Conservation (phyloP, 345 rosid genomes). For the Gossypium anomalum region DNA sequence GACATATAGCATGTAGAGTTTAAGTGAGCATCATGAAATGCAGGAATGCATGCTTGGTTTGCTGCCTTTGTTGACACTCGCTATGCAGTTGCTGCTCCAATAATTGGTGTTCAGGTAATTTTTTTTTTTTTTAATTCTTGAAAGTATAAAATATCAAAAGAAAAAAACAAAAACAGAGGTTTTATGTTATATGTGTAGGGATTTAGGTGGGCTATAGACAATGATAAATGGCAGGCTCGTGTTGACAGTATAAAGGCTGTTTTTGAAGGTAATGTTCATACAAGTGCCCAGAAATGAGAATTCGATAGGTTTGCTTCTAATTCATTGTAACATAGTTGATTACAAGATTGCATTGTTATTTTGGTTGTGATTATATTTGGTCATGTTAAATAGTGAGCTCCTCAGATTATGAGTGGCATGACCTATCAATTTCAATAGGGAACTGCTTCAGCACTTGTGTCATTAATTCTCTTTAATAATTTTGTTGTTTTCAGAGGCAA, state of each 20-base stretch:
- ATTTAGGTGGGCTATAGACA: constrained; percentile 82
- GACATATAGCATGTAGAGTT: not conserved
- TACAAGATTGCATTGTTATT: not conserved
- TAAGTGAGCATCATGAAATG: constrained; percentile 16
- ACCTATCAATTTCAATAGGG: not conserved
- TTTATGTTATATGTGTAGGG: constrained; percentile 43
- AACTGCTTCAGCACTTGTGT: not conserved
- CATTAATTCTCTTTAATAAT: constrained; percentile 9
- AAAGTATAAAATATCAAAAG: not conserved
- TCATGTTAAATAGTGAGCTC: not conserved
- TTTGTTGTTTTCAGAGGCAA: constrained; percentile 51
- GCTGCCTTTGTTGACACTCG: constrained; percentile 79
- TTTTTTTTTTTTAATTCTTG: not conserved
- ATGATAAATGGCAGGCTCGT: constrained; percentile 76
- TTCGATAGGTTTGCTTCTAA: not conserved
- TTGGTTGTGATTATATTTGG: not conserved
- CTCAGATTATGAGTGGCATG: not conserved
- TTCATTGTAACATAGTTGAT: not conserved
- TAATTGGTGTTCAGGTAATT: constrained; percentile 81
- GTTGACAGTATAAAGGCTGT: constrained; percentile 71
- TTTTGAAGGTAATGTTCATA: constrained; percentile 62
- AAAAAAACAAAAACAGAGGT: not conserved
- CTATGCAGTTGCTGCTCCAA: constrained; percentile 63
- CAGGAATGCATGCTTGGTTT: constrained; percentile 99
- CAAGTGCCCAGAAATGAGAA: not conserved